phyloP scores from a whole-genome alignment of 352 stramenopile species.

The Globisporangium cystogenes region DNA sequence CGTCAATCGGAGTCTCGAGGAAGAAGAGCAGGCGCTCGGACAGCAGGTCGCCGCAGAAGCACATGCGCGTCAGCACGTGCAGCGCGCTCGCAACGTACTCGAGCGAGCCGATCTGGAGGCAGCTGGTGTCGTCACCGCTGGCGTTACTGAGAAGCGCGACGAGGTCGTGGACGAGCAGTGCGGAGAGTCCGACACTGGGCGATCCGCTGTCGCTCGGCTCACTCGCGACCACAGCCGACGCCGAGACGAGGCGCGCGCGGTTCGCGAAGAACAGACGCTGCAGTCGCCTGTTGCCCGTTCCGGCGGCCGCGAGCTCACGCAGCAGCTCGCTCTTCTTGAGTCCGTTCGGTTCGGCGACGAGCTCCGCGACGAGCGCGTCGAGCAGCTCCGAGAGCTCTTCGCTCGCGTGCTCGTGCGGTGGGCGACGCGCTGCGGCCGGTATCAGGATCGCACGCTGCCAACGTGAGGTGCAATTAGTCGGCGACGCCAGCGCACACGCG shows the following conservation, averaged over 20 bases:
- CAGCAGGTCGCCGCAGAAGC: slow-evolving; percentile 20
- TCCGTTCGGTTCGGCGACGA: slow-evolving; percentile 15
- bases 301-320: slow-evolving; percentile 37
- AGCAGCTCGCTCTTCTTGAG: slow-evolving; percentile 25
- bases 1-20: slow-evolving; percentile 7
- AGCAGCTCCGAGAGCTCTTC: slow-evolving; percentile 26
- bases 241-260: slow-evolving; percentile 13
- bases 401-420: slow-evolving; percentile 9
- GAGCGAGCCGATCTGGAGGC: slow-evolving; percentile 16
- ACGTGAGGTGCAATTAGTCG: background rate
- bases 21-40: slow-evolving; percentile 20
- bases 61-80: slow-evolving; percentile 15
- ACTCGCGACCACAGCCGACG: background rate
- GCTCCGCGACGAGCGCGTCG: slow-evolving; percentile 25
- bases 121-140: slow-evolving; percentile 10
- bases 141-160: slow-evolving; percentile 10
- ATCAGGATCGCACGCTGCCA: slow-evolving; percentile 8
- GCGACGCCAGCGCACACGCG: no score
- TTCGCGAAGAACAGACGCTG: slow-evolving; percentile 51
- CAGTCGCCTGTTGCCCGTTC: slow-evolving; percentile 22
- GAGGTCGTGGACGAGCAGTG: slow-evolving; percentile 28
- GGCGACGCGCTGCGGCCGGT: background rate
- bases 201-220: slow-evolving; percentile 1
- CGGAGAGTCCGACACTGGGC: slow-evolving; percentile 16
- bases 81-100: slow-evolving; percentile 20